Evolutionary conservation across 2,329 filamentous ascomycete genomes (phyloP).

Genomic region (Exophiala sp.): DNA sequence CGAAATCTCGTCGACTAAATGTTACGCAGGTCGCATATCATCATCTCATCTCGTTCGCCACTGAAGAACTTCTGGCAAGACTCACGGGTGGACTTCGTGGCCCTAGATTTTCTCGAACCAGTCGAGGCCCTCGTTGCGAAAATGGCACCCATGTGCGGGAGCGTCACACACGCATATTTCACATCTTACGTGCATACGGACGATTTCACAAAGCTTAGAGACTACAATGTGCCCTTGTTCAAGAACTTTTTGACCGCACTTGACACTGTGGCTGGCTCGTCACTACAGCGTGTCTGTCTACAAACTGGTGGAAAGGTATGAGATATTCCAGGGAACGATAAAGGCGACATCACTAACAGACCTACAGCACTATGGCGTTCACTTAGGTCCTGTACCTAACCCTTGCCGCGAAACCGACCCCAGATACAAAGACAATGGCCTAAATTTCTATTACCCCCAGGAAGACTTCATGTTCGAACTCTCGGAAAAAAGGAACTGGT

Average conservation of each 20-base stretch:
- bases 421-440: slow-evolving; percentile 24
- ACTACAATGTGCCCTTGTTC: slow-evolving; percentile 33
- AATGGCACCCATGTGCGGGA: slow-evolving; percentile 25
- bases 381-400: slow-evolving; percentile 29
- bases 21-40: slow-evolving; percentile 27
- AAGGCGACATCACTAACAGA: too few species aligned
- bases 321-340: too few species aligned
- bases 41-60: slow-evolving; percentile 32
- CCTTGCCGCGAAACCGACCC: slow-evolving; percentile 28
- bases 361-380: slow-evolving; percentile 30
- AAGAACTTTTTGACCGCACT: slow-evolving; percentile 34
- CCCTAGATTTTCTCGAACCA: slow-evolving; percentile 31
- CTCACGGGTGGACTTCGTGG: slow-evolving; percentile 33
- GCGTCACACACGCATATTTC: slow-evolving; percentile 37
- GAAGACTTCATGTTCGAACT: slow-evolving; percentile 27
- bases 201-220: slow-evolving; percentile 30
- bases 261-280: slow-evolving; percentile 22
- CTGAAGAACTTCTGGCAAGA: slow-evolving; percentile 28
- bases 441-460: slow-evolving; percentile 21
- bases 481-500: slow-evolving; percentile 26
- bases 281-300: slow-evolving; percentile 29
- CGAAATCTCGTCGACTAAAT: too few species aligned
- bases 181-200: slow-evolving; percentile 35
- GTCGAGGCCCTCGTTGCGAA: slow-evolving; percentile 22
- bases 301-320: slow-evolving; percentile 33